Conservation (phyloP, 2,329 filamentous ascomycete species). For the Fusarium citri region DNA sequence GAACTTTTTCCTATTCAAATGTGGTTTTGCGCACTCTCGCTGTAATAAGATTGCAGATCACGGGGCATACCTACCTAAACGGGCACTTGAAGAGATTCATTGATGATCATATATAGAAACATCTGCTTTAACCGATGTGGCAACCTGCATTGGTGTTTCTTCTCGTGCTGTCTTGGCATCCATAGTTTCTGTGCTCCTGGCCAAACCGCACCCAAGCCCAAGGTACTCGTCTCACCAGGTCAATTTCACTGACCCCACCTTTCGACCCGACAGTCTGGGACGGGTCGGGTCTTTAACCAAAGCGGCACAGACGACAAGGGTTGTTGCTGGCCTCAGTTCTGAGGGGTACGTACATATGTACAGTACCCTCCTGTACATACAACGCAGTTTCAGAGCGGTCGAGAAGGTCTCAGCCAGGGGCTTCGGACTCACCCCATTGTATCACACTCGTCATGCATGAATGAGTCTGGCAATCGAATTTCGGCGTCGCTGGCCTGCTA, state of each 20-base stretch:
- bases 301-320: constrained; percentile 41
- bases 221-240: constrained; percentile 29
- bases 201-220: constrained; percentile 30
- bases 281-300: constrained; percentile 39
- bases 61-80: not conserved
- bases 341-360: constrained; percentile 27
- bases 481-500: constrained; percentile 10
- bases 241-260: constrained; percentile 43
- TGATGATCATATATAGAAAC: not conserved
- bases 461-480: constrained; percentile 25
- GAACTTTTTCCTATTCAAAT: constrained; percentile 2
- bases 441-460: constrained; percentile 25
- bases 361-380: constrained; percentile 5
- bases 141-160: not conserved
- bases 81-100: not conserved
- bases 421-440: constrained; percentile 15
- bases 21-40: not conserved
- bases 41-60: not conserved
- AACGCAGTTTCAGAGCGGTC: constrained; percentile 8
- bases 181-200: not conserved
- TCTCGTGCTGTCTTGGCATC: not conserved
- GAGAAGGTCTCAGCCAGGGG: constrained; percentile 9
- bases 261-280: constrained; percentile 46
- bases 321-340: constrained; percentile 43
- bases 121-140: not conserved